Percentiles rank a stretch among this genome's conserved stretches.
Conservation (phyloP, 495 filamentous ascomycete genomes). For the Thermothielavioides terrestris region DNA sequence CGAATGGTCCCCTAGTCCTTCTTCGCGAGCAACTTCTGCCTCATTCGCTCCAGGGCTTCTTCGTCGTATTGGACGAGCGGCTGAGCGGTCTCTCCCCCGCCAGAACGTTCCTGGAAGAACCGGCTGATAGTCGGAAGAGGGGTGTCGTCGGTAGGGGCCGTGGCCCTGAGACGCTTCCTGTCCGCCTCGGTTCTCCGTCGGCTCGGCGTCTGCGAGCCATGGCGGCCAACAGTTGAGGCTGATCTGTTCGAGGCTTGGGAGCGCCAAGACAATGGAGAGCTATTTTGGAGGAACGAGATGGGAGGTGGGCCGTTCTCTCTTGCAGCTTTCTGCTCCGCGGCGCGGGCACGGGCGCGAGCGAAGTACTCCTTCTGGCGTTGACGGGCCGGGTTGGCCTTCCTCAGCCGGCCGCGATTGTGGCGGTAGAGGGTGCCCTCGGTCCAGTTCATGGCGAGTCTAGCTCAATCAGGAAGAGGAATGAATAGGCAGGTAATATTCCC, state of each 20-base stretch:
- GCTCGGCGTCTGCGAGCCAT: neutral
- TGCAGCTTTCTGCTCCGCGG: constrained; percentile 11
- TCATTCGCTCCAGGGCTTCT: constrained; percentile 12
- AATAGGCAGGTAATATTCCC: too few relatives aligned
- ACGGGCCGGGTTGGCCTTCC: constrained; percentile 23
- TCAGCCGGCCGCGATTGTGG: constrained; percentile 24
- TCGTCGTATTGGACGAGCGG: constrained; percentile 3
- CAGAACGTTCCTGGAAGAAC: constrained; percentile 12
- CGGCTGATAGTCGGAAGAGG: constrained; percentile 12
- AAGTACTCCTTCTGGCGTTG: constrained; percentile 36
- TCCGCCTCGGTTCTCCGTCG: neutral
- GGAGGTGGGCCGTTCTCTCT: constrained; percentile 7
- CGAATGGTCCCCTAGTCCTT: constrained; percentile 15
- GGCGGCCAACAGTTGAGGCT: neutral
- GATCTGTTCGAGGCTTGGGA: constrained; percentile 11
- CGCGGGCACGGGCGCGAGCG: constrained; percentile 27
- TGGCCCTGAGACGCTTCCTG: neutral
- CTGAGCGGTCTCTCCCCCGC: neutral
- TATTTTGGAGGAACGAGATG: constrained; percentile 1
- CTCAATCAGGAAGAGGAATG: neutral
- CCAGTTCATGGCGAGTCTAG: constrained; percentile 34
- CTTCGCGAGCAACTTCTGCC: constrained; percentile 13
- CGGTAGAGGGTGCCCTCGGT: constrained; percentile 37
- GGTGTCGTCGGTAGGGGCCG: neutral
- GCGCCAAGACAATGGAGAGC: constrained; percentile 1